Evolutionary conservation across 2,329 filamentous ascomycete genomes (phyloP), one percentile per base, ranked within the genome.

Genomic region (Sarocladiaceae sp.): DNA sequence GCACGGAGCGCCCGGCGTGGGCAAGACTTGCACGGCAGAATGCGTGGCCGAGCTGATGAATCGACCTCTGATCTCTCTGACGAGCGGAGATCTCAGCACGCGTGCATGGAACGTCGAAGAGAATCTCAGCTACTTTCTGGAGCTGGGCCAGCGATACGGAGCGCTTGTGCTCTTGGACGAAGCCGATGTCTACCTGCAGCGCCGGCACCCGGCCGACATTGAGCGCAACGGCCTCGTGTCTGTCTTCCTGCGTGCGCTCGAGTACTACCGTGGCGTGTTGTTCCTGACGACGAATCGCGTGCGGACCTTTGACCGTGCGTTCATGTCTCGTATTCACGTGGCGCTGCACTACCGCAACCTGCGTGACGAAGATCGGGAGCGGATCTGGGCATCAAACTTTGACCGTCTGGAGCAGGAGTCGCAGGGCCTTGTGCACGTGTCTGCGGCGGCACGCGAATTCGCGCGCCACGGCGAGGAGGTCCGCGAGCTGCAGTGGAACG

Each of bases 111-210:
- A 57, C 2, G 64, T 73, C 20, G 69, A 74, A 54, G 49, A 56
- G 21, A 66, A 66, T 45, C 66, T 73, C 12, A 62, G 63, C 45
- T 70, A 71, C 57, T 73, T 72, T 57, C 61, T 76, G 9, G 55
- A 67, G 32, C 63, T 76, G 3, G 73, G 63, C 32, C 68, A 70
- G 55, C 68, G 66, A 6, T 76, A 69, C 58, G 67, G 65, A 15
- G 74, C 68, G 29, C 65, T 79, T 5, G 65, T 78, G 6, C 65
- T 80, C 3, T 64, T 80, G 4, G 76, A 81, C 53, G 77, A 82
- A 56, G 75, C 74, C 3, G 78, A 81, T 45, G 74, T 80, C 15
- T 81, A 77, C 57, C 69, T 82, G 7, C 74, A 79, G 56, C 58
- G 68, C 43, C 73, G 77, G 2, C 59, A 60, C 2, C 53, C 62